Conservation (phyloP, 2,329 filamentous ascomycete species). For the Pestalotiopsis sp. region DNA sequence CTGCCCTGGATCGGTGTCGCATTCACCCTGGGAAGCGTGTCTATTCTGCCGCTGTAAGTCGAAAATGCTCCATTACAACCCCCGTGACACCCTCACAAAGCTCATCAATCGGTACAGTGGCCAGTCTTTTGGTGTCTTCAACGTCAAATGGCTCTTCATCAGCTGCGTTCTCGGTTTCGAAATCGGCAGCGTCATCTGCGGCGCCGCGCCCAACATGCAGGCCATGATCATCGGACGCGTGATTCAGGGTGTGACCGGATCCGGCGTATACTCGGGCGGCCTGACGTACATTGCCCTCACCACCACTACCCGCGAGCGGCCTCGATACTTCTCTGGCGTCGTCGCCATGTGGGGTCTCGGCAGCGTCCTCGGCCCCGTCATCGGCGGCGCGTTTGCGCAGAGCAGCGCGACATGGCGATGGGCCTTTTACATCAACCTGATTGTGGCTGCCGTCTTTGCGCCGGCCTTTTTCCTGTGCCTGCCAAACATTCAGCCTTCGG, state of each 20-base stretch:
- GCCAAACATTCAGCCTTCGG: slow-evolving; percentile 19
- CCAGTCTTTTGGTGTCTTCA: slow-evolving; percentile 42
- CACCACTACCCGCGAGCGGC: neutral
- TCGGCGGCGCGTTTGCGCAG: slow-evolving; percentile 8
- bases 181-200: slow-evolving; percentile 37
- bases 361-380: slow-evolving; percentile 7
- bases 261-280: slow-evolving; percentile 39
- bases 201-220: slow-evolving; percentile 43
- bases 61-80: too few relatives aligned
- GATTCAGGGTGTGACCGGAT: slow-evolving; percentile 42
- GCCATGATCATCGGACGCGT: slow-evolving; percentile 47
- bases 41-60: slow-evolving; percentile 21
- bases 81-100: too few relatives aligned
- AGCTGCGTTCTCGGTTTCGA: slow-evolving; percentile 20
- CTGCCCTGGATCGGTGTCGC: slow-evolving; percentile 42
- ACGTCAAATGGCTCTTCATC: slow-evolving; percentile 42
- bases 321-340: neutral
- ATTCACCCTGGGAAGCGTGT: slow-evolving; percentile 42
- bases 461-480: slow-evolving; percentile 31
- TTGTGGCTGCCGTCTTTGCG: slow-evolving; percentile 39
- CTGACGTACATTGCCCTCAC: slow-evolving; percentile 20
- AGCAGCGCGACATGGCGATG: slow-evolving; percentile 12
- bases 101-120: slow-evolving; percentile 15
- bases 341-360: slow-evolving; percentile 4
- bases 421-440: slow-evolving; percentile 55